phyloP scores from a whole-genome alignment of 805 yeast species.

The Hanseniaspora valbyensis region DNA sequence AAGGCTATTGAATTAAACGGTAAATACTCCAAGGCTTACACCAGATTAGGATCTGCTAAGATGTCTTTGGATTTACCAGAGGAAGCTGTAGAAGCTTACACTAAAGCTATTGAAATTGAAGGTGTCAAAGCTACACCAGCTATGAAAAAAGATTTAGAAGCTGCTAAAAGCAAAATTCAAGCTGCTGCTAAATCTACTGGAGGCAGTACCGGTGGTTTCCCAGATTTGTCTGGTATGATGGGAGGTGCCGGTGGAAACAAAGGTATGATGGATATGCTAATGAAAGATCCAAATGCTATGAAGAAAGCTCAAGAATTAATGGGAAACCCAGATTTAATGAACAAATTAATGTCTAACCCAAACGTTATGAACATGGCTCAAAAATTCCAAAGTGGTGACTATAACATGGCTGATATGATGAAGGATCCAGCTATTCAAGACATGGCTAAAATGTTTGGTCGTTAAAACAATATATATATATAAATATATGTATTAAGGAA shows the following conservation, averaged over 20 bases:
- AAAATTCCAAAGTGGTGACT: constrained; percentile 58
- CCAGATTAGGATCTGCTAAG: constrained; percentile 87
- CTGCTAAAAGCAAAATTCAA: constrained; percentile 79
- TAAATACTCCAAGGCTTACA: constrained; percentile 79
- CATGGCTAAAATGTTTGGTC: constrained; percentile 65
- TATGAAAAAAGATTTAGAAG: constrained; percentile 86
- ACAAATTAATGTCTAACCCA: constrained; percentile 68
- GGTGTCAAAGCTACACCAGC: constrained; percentile 77
- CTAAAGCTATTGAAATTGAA: constrained; percentile 75
- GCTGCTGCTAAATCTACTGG: constrained; percentile 26
- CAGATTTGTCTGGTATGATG: constrained; percentile 62
- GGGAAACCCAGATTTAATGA: constrained; percentile 72
- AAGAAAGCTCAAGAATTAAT: constrained; percentile 80
- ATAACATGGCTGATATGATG: constrained; percentile 57
- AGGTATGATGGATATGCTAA: constrained; percentile 42
- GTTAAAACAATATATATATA: constrained; percentile 25
- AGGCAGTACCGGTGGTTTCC: constrained; percentile 43
- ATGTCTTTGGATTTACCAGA: constrained; percentile 90
- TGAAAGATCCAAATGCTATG: constrained; percentile 87
- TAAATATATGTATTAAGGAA: no score
- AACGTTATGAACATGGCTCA: constrained; percentile 75
- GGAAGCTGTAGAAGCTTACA: constrained; percentile 83
- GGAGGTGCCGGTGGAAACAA: constrained; percentile 43
- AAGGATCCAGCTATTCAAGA: constrained; percentile 68
- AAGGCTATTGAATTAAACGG: constrained; percentile 71